A percentile compares a stretch with the other conserved stretches of the same genome.
Conservation (phyloP, 2,329 filamentous ascomycete genomes). For the Fusarium verticillioides region DNA sequence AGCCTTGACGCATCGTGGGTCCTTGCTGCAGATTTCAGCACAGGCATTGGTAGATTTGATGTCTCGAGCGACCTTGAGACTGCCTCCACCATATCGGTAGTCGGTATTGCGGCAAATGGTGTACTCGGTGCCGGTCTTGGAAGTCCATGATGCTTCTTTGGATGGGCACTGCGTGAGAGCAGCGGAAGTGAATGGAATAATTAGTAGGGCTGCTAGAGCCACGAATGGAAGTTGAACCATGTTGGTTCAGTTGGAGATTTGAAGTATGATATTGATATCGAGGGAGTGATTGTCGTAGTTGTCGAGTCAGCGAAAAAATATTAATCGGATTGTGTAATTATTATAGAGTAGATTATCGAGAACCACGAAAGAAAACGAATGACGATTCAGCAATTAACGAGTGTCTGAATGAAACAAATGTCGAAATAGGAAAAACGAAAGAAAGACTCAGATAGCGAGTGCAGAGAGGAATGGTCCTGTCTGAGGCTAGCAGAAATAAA, state of each 20-base stretch:
- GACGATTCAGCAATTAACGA: constrained; percentile 5
- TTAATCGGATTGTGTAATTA: not conserved
- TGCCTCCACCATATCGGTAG: constrained; percentile 21
- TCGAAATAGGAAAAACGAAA: constrained; percentile 8
- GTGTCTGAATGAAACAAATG: constrained; percentile 4
- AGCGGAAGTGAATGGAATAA: constrained; percentile 20
- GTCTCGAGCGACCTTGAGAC: constrained; percentile 11
- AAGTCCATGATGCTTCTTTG: constrained; percentile 22
- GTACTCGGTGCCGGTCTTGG: constrained; percentile 7
- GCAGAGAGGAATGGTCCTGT: constrained; percentile 17
- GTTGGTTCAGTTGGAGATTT: not conserved
- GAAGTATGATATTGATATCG: not conserved
- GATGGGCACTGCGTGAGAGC: constrained; percentile 25
- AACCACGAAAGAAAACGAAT: not conserved
- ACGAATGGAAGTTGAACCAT: constrained; percentile 22
- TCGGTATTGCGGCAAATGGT: constrained; percentile 30
- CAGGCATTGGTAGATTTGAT: constrained; percentile 21
- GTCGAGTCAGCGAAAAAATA: not conserved
- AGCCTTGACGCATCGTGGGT: constrained; percentile 29
- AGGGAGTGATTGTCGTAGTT: not conserved
- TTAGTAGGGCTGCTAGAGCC: constrained; percentile 29
- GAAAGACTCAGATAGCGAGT: constrained; percentile 11
- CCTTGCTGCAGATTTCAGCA: constrained; percentile 33
- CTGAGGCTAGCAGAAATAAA: not conserved
- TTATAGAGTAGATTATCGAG: not conserved